phyloP scores from a whole-genome alignment of 164 flowering plant genomes.

The Magnolia kwangsiensis region DNA sequence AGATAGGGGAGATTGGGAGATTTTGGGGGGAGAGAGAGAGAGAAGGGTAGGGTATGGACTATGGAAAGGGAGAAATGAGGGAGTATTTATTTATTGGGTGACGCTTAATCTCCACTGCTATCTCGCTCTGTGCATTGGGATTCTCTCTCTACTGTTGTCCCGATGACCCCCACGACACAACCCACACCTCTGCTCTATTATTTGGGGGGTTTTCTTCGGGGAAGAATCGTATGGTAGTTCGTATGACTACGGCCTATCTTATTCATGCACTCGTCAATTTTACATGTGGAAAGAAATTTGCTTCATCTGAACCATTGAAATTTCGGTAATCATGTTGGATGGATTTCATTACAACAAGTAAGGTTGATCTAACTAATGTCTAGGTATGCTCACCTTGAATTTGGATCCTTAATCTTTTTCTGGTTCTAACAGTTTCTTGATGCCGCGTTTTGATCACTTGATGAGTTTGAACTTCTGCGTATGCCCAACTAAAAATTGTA shows the following conservation, averaged over 20 bases:
- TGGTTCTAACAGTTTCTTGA: no score
- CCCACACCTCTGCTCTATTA: conserved; percentile 27
- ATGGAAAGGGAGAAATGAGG: not conserved
- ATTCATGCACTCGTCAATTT: not conserved
- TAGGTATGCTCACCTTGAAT: not conserved
- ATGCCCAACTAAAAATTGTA: not conserved
- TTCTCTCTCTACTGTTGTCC: not conserved
- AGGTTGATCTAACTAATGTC: not conserved
- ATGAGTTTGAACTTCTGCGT: not conserved
- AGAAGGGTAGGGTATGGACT: not conserved
- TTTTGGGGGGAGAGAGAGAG: not conserved
- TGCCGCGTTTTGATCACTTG: not conserved
- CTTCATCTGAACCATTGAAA: not conserved
- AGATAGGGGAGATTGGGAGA: not conserved
- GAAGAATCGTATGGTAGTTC: not conserved
- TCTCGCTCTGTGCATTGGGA: conserved; percentile 4
- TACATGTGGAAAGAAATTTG: not conserved
- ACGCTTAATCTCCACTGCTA: conserved; percentile 1
- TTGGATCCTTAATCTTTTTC: no score
- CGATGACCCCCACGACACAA: conserved; percentile 16
- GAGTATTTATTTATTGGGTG: conserved; percentile 1
- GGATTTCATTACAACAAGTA: not conserved
- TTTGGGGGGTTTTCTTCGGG: conserved; percentile 19
- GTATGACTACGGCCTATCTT: not conserved
- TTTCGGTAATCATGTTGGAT: not conserved